Evolutionary conservation across 805 yeast species (phyloP).

Genomic region (Tetrapisispora phaffii): DNA sequence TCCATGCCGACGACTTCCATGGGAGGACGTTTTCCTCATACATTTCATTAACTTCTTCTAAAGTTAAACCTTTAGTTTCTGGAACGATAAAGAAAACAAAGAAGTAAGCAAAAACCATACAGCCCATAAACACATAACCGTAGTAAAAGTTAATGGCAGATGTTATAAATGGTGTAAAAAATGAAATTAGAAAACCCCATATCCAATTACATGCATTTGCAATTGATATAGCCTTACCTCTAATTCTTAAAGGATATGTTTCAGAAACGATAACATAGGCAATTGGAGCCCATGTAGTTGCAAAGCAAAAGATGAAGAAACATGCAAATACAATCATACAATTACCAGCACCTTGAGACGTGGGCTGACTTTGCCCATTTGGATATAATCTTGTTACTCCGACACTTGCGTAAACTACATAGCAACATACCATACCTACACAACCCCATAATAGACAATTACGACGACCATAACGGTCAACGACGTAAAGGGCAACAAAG

Average conservation of each 20-base stretch:
- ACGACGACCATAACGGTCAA: conserved; percentile 51
- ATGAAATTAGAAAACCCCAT: conserved; percentile 61
- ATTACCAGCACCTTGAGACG: conserved; percentile 48
- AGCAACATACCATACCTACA: conserved; percentile 40
- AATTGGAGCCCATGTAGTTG: conserved; percentile 72
- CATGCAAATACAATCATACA: conserved; percentile 67
- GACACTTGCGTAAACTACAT: conserved; percentile 45
- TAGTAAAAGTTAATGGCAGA: conserved; percentile 56
- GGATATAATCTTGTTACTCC: conserved; percentile 46
- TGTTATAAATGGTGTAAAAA: conserved; percentile 69
- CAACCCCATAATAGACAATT: conserved; percentile 40
- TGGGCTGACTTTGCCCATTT: conserved; percentile 26
- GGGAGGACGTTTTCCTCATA: conserved; percentile 35
- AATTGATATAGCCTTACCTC: conserved; percentile 49
- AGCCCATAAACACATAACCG: conserved; percentile 58
- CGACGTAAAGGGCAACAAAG: conserved; percentile 40
- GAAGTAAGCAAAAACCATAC: conserved; percentile 47
- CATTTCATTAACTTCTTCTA: conserved; percentile 74
- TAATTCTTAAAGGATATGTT: conserved; percentile 63
- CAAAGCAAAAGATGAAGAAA: conserved; percentile 64
- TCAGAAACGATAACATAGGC: conserved; percentile 61
- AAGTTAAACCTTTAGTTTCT: conserved; percentile 71
- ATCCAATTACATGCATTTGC: conserved; percentile 58
- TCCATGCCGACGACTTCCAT: conserved; percentile 43
- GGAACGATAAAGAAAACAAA: conserved; percentile 66